Conservation (phyloP, 1,284 basidiomycete species). For the Cutaneotrichosporon mucoides region DNA sequence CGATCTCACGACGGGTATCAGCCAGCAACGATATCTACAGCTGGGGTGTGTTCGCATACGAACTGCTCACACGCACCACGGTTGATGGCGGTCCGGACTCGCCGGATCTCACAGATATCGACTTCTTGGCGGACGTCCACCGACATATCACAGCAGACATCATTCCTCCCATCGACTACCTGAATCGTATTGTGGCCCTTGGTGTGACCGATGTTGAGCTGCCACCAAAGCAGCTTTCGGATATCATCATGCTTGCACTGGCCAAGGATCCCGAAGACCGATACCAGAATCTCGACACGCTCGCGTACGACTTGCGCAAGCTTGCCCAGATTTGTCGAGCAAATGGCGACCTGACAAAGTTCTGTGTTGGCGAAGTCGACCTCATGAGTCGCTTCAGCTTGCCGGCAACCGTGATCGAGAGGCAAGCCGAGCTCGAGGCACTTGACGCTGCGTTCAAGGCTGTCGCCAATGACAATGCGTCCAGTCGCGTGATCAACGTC, state of each 20-base stretch:
- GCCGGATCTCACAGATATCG: slow-evolving; percentile 24
- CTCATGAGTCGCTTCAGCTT: slow-evolving; percentile 30
- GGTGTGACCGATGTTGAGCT: slow-evolving; percentile 10
- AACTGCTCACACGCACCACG: slow-evolving; percentile 33
- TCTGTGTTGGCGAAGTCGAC: slow-evolving; percentile 39
- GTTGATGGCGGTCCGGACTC: slow-evolving; percentile 30
- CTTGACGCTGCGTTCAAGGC: slow-evolving; percentile 23
- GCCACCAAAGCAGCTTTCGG: slow-evolving; percentile 33
- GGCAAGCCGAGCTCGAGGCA: slow-evolving; percentile 23
- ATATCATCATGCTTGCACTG: slow-evolving; percentile 39
- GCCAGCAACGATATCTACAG: slow-evolving; percentile 36
- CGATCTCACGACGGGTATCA: slow-evolving; percentile 23
- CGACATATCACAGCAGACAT: slow-evolving; percentile 25
- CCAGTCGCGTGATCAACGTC: slow-evolving; percentile 24
- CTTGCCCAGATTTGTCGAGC: slow-evolving; percentile 26
- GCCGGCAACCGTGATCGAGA: slow-evolving; percentile 27
- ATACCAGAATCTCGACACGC: slow-evolving; percentile 31
- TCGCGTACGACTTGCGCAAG: slow-evolving; percentile 37
- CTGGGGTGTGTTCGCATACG: slow-evolving; percentile 41
- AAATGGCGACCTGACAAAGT: slow-evolving; percentile 28
- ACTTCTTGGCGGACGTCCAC: slow-evolving; percentile 35
- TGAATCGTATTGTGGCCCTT: slow-evolving; percentile 19
- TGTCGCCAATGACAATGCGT: background rate
- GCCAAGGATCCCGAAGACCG: slow-evolving; percentile 35
- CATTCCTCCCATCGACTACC: slow-evolving; percentile 14